Evolutionary conservation across 208 protist genomes (phyloP).

Genomic region (Leishmania lainsoni): DNA sequence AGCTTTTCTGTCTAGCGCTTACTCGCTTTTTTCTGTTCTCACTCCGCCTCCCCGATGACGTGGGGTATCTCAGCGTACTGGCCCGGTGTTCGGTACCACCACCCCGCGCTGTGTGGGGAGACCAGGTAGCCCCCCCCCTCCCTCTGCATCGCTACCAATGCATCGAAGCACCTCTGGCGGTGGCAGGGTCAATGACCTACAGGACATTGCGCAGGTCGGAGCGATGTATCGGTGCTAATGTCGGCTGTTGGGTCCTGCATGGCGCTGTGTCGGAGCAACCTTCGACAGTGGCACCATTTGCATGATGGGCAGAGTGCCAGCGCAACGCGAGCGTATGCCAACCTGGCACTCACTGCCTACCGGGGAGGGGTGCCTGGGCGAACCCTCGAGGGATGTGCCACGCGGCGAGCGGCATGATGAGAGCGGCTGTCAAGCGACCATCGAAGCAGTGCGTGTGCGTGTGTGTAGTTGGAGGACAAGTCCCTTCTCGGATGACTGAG

Average conservation of each 20-base stretch:
- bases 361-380: background rate
- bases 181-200: background rate
- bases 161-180: background rate
- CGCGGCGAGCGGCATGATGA: background rate
- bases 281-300: no score
- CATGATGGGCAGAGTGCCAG: no score
- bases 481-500: background rate
- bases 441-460: background rate
- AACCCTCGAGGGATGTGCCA: background rate
- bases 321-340: background rate
- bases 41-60: background rate
- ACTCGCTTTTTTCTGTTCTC: background rate
- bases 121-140: background rate
- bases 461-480: background rate
- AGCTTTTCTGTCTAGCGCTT: background rate
- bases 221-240: background rate
- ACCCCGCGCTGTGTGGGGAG: background rate
- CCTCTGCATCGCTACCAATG: background rate
- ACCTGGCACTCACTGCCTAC: no score
- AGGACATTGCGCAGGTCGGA: background rate
- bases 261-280: no score
- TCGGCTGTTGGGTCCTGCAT: background rate
- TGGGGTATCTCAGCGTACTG: background rate
- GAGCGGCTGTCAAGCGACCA: background rate
- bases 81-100: background rate